A percentile compares a stretch with the other conserved stretches of the same genome.
Evolutionary conservation across 129 eudicot genomes (phyloP).

Genomic region (Kitagawia praeruptora): DNA sequence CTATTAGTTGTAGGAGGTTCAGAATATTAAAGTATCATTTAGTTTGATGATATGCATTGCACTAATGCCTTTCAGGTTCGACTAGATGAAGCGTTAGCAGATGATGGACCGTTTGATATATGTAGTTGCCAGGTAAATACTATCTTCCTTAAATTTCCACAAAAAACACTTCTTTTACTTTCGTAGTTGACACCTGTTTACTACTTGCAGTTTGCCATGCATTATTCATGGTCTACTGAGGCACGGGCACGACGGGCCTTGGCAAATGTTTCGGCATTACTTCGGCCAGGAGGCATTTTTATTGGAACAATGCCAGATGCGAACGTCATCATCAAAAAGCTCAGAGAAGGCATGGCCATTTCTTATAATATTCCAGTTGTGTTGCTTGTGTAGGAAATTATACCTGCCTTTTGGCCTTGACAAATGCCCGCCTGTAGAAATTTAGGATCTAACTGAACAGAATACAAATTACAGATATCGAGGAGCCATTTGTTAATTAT

Average conservation of each 20-base stretch:
- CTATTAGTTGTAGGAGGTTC: conserved; percentile 13
- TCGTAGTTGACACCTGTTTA: background rate
- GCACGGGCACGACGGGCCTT: conserved; percentile 98
- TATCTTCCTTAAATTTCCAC: too few species aligned
- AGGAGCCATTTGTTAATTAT: background rate
- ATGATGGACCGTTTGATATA: conserved; percentile 88
- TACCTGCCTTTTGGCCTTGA: background rate
- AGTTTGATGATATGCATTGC: background rate
- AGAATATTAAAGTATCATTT: background rate
- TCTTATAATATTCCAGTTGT: background rate
- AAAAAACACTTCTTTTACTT: too few species aligned
- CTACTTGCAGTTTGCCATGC: conserved; percentile 79
- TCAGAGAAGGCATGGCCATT: conserved; percentile 66
- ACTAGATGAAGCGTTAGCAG: conserved; percentile 68
- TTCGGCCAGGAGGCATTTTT: conserved; percentile 97
- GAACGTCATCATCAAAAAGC: conserved; percentile 85
- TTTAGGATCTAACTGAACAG: too few species aligned
- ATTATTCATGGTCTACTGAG: conserved; percentile 88
- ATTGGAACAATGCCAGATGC: conserved; percentile 99
- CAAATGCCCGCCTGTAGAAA: background rate
- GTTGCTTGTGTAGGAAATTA: background rate
- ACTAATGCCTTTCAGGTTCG: conserved; percentile 46
- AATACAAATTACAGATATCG: too few species aligned
- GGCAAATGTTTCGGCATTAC: conserved; percentile 92
- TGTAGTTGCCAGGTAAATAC: conserved; percentile 87